Evolutionary conservation across 2,329 filamentous ascomycete genomes (phyloP), one percentile per base, ranked within the genome.

Genomic region (Gaeumannomyces sp.): DNA sequence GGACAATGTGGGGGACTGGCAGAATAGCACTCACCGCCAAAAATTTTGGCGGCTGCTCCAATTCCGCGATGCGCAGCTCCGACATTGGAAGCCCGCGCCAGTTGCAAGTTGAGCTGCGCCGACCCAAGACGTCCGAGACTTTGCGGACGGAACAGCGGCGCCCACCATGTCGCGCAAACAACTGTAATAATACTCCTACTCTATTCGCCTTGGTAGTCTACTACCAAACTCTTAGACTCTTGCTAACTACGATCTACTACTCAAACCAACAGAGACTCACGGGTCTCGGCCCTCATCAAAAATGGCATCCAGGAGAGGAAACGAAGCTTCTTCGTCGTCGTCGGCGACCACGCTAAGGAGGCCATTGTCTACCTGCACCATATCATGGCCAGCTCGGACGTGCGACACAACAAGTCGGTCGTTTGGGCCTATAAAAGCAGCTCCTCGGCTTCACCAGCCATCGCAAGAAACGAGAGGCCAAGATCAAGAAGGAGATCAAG

Each of bases 371-470:
- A 97, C 74, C 84, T 85, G 66, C 93, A 98, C 79, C 93, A 95
- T 74, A 96, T 99, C 73, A 91, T 97, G 83, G 90, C 93, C 62
- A 90, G 87, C 71, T 64, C 67, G 10, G 92, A 97, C 75, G 86
- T 97, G 69, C 96, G 96, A 79, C 88, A 96, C 76, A 96, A 95
- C 80, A 98, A 98, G 77, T 95, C 91, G 16, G 93, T 99, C 3
- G 81, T 99, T 14, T 99, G 95, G 95, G 94, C 95, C 27, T 99
- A 99, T 82, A 98, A 98, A 96, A 96, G 76, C 95, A 99, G 77
- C 84, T 99, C 14, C 81, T 99, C 38, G 93, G 93, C 62, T 98
- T 98, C 76, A 96, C 92, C 63, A 88, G 92, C 80, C 93, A 99
- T 78, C 91, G 95, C 64, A 96, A 97, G 83, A 99, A 99, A 88